Conservation (phyloP, 2,329 filamentous ascomycete species). For the Diaporthe citriasiana region DNA sequence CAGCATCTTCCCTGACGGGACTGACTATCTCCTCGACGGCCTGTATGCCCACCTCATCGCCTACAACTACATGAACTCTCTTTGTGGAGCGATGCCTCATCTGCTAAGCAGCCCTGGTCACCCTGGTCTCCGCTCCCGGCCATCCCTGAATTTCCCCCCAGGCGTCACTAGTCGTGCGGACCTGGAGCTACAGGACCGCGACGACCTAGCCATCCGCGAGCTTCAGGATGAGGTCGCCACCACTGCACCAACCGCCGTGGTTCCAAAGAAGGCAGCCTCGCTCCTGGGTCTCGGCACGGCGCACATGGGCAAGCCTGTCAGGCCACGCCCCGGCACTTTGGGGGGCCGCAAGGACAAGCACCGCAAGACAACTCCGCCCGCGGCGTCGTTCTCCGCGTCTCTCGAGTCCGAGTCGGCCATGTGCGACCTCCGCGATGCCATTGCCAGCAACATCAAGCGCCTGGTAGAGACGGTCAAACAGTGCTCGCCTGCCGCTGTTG, state of each 20-base stretch:
- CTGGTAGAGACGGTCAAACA: conserved; percentile 64
- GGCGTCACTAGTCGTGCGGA: conserved; percentile 43
- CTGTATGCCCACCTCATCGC: conserved; percentile 72
- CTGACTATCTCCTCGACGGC: conserved; percentile 70
- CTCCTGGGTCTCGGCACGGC: conserved; percentile 61
- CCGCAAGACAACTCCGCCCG: conserved; percentile 30
- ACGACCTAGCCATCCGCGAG: conserved; percentile 36
- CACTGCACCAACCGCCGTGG: conserved; percentile 46
- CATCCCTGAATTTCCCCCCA: conserved; percentile 32
- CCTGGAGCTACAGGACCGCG: conserved; percentile 39
- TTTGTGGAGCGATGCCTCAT: conserved; percentile 47
- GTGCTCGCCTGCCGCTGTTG: conserved; percentile 10
- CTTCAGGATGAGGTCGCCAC: conserved; percentile 46
- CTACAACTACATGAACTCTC: conserved; percentile 67
- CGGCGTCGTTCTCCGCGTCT: conserved; percentile 12
- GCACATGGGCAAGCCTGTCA: conserved; percentile 43
- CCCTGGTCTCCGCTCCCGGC: conserved; percentile 20
- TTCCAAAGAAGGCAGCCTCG: conserved; percentile 67
- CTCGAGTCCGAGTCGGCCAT: conserved; percentile 53
- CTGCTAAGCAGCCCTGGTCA: background rate
- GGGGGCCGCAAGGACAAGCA: conserved; percentile 44
- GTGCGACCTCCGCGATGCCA: conserved; percentile 62
- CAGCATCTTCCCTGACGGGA: conserved; percentile 66
- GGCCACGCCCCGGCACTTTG: conserved; percentile 32
- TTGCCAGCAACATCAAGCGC: conserved; percentile 65